These are phyloP conservation scores for Paspalum vaginatum DNA, from an alignment of 176 grass and related monocot species.

Conservation along the genomic window DNA sequence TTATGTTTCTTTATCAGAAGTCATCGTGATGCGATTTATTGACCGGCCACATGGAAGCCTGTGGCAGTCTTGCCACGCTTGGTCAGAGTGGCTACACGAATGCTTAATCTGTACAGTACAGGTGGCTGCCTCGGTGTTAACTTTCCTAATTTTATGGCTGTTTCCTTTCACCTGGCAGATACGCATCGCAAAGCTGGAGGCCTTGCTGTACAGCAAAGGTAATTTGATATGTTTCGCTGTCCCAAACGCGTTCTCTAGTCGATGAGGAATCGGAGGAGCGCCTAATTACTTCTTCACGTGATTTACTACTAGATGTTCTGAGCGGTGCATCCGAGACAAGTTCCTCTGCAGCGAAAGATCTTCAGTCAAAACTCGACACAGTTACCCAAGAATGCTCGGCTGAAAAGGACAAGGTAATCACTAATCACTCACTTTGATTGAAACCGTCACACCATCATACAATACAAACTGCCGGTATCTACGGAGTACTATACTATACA, in stretches of 20 bases:
- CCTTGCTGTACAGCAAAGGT: slow-evolving; percentile 65
- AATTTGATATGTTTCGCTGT: slow-evolving; percentile 34
- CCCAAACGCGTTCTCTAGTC: not conserved
- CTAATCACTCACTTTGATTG: slow-evolving; percentile 29
- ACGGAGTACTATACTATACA: not conserved
- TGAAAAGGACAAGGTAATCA: slow-evolving; percentile 68
- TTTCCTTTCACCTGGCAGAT: slow-evolving; percentile 38
- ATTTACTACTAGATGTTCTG: slow-evolving; percentile 37
- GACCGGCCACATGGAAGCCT: slow-evolving; percentile 21
- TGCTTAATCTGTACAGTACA: slow-evolving; percentile 23
- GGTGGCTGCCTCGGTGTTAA: slow-evolving; percentile 19
- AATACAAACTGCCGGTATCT: slow-evolving; percentile 1
- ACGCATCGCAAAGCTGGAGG: slow-evolving; percentile 74
- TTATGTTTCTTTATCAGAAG: slow-evolving; percentile 8
- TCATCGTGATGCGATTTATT: slow-evolving; percentile 32
- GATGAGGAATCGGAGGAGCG: not conserved
- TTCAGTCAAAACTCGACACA: slow-evolving; percentile 58
- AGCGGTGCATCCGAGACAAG: slow-evolving; percentile 36
- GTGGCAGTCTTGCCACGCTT: slow-evolving; percentile 20
- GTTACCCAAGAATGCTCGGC: slow-evolving; percentile 43
- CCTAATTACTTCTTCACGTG: slow-evolving; percentile 20
- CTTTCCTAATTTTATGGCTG: slow-evolving; percentile 18
- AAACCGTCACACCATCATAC: slow-evolving; percentile 1
- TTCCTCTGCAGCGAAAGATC: slow-evolving; percentile 58
- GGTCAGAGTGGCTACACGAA: slow-evolving; percentile 3